Percentiles rank a stretch among this genome's conserved stretches.
These are phyloP conservation scores for Sarcomyxa edulis DNA, from an alignment of 768 basidiomycete genomes.

Conservation along the genomic window DNA sequence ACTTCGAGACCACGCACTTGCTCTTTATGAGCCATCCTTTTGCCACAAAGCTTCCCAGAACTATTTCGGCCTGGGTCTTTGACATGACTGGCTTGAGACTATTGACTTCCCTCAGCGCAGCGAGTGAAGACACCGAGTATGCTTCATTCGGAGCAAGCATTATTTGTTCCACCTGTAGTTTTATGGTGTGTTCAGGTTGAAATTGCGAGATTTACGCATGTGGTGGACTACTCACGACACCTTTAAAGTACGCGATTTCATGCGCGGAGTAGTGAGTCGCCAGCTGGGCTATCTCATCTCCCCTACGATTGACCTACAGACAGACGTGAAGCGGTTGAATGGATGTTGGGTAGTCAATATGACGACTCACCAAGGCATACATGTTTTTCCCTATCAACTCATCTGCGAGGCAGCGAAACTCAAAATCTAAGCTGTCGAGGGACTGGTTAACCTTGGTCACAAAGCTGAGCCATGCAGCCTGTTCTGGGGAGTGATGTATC, in stretches of 20 bases:
- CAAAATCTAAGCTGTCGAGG: slow-evolving; percentile 67
- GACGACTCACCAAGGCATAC: slow-evolving; percentile 59
- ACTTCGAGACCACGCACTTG: no score
- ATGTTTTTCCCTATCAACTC: slow-evolving; percentile 59
- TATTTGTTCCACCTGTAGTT: slow-evolving; percentile 74
- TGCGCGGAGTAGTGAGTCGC: slow-evolving; percentile 76
- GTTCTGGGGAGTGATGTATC: slow-evolving; percentile 32
- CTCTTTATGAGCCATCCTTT: slow-evolving; percentile 74
- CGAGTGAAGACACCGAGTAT: slow-evolving; percentile 73
- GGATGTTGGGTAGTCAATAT: neutral
- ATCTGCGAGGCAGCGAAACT: slow-evolving; percentile 59
- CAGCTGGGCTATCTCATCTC: slow-evolving; percentile 77
- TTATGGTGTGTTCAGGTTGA: slow-evolving; percentile 1
- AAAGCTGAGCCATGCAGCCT: slow-evolving; percentile 55
- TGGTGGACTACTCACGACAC: slow-evolving; percentile 52
- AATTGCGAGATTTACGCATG: neutral
- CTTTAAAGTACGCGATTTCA: slow-evolving; percentile 85
- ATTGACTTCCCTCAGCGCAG: slow-evolving; percentile 67
- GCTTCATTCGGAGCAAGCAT: slow-evolving; percentile 73
- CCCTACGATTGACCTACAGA: slow-evolving; percentile 69
- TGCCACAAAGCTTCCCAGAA: slow-evolving; percentile 79
- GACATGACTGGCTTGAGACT: slow-evolving; percentile 61
- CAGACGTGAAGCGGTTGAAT: neutral
- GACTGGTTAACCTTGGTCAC: slow-evolving; percentile 53
- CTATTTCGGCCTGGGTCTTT: slow-evolving; percentile 67